Evolutionary conservation across 495 filamentous ascomycete species (phyloP), one percentile per base, ranked within the genome.

Genomic region (Pyronema omphalodes): DNA sequence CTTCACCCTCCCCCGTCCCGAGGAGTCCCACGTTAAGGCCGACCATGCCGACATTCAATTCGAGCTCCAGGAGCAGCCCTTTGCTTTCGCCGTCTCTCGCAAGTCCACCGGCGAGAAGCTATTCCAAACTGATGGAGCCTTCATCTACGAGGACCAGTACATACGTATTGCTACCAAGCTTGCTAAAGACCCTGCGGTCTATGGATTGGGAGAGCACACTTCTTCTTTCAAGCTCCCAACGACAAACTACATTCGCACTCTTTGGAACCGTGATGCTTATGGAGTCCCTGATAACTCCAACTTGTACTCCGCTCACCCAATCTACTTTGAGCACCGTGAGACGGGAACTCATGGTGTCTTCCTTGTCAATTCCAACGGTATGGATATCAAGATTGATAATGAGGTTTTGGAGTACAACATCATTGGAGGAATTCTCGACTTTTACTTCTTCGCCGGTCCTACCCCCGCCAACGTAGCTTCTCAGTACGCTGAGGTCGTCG

Each of bases 371-470:
- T 82, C 79, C 40, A 85, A 88, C 61, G 87, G 86, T 11, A 89
- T 93, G 83, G 86, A 93, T 56, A 73, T 94, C 70, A 82, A 83
- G 59, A 81, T 93, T 70, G 74, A 85, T 66, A 76, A 79, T 58
- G 67, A 69, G 34, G 67, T 71, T 17, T 73, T 93, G 34, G 83
- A 93, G 68, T 93, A 89, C 70, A 88, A 91, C 60, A 77, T 76
- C 17, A 69, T 93, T 1, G 84, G 86, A 41, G 87, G 87, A 23
- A 73, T 91, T 12, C 55, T 94, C 8, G 87, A 93, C 66, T 78
- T 94, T 44, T 91, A 89, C 68, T 89, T 93, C 69, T 63, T 91
- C 15, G 73, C 81, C 49, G 87, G 86, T 1, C 80, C 84, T 0
- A 75, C 70, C 41, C 83, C 86, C 0, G 73, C 79, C 52, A 76